A percentile compares a stretch with the other conserved stretches of the same genome.
Conservation (phyloP, 805 yeast genomes). For the Candida stauntonica region DNA sequence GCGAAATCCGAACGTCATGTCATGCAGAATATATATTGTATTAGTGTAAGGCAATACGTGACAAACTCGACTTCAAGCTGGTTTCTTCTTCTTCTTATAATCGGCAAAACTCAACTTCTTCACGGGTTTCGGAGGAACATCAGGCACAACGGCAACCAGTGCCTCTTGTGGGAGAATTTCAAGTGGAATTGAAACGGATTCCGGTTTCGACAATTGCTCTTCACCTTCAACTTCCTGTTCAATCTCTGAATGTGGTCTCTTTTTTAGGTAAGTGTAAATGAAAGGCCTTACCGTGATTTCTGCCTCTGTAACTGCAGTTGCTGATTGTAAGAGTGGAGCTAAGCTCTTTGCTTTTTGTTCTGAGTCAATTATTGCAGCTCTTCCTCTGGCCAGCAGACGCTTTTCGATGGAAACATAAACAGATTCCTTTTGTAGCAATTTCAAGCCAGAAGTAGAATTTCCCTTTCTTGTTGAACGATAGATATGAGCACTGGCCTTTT, state of each 20-base stretch:
- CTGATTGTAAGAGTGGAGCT: conserved; percentile 8
- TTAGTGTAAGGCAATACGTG: too few relatives aligned
- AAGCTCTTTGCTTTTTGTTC: conserved; percentile 9
- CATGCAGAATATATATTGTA: background rate
- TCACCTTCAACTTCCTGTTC: conserved; percentile 16
- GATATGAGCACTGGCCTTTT: conserved; percentile 56
- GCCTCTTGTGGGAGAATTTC: conserved; percentile 11
- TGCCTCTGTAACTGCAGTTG: conserved; percentile 11
- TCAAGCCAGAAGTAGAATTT: conserved; percentile 22
- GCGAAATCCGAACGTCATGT: too few relatives aligned
- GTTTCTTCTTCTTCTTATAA: conserved; percentile 52
- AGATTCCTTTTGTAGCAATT: conserved; percentile 31
- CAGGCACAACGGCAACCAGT: background rate
- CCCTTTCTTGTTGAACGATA: conserved; percentile 45
- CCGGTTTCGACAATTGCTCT: too few relatives aligned
- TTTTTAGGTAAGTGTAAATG: conserved; percentile 17
- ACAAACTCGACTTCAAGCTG: conserved; percentile 10
- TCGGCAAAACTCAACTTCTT: conserved; percentile 74
- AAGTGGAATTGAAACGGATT: conserved; percentile 27
- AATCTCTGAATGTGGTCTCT: conserved; percentile 7
- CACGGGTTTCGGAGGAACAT: conserved; percentile 26
- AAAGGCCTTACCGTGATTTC: conserved; percentile 20
- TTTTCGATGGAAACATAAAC: conserved; percentile 30
- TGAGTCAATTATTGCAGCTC: conserved; percentile 17
- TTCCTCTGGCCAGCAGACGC: conserved; percentile 27